Evolutionary conservation across 2,329 filamentous ascomycete species (phyloP).

Genomic region (Mariannaea sp.): DNA sequence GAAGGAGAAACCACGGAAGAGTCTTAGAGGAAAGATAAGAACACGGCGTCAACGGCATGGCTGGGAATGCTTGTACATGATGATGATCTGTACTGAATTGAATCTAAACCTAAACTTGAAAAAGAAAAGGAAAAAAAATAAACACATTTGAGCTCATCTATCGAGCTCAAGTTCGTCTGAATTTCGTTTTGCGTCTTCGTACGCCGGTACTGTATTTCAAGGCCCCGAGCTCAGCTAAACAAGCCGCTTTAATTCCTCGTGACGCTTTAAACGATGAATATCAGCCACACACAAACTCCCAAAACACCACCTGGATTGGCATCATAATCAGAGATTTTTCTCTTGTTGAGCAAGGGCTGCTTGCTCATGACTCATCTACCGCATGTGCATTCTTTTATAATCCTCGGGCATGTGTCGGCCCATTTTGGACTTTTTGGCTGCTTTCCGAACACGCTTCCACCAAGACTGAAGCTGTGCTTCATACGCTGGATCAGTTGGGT

Average conservation of each 20-base stretch:
- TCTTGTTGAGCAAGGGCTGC: not conserved
- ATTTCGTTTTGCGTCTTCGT: constrained; percentile 6
- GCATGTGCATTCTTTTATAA: constrained; percentile 41
- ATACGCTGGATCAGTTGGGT: constrained; percentile 39
- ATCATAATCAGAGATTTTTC: not conserved
- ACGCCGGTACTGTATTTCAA: constrained; percentile 8
- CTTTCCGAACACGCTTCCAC: constrained; percentile 43
- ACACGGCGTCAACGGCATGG: constrained; percentile 23
- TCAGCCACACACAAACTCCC: no score
- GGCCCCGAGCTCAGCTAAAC: constrained; percentile 9
- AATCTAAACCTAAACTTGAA: constrained; percentile 10
- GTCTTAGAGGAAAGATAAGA: constrained; percentile 22
- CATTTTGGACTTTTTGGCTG: constrained; percentile 44
- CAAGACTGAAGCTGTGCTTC: constrained; percentile 39
- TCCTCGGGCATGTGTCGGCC: constrained; percentile 43
- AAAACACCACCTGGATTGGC: constrained; percentile 2
- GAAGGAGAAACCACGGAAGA: constrained; percentile 47
- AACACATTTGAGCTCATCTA: not conserved
- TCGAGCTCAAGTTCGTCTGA: not conserved
- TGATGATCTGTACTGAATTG: constrained; percentile 19
- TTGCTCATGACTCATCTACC: constrained; percentile 20
- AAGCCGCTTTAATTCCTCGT: constrained; percentile 2
- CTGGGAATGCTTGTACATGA: constrained; percentile 21
- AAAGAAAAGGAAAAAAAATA: not conserved
- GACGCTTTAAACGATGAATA: constrained; percentile 3